Base-by-base conservation (phyloP, 2,329 filamentous ascomycete genomes). In the Colletotrichum magnum region DNA sequence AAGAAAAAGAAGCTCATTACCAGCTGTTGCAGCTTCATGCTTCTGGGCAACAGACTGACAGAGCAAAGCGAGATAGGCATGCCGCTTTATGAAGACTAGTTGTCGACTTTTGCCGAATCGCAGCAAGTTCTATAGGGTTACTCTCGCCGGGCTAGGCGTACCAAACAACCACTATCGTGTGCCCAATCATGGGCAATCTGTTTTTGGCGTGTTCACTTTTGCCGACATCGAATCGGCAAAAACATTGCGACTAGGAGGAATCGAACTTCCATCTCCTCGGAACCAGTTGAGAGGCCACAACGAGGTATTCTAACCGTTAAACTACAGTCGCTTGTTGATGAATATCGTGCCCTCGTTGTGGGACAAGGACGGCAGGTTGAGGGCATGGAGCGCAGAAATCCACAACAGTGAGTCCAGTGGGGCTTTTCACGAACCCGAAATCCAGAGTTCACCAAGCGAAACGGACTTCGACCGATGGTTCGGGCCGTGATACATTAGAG, bases 251-350 rank as follows among this genome's bases (percentile, higher is more conserved):
- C 53, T 48, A 39, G 53, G 47, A 64, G 65, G 59, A 64, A 68
- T 64, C 47, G 48, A 68, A 64, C 60, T 64, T 64, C 60, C 60
- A 64, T 68, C 65, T 68, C 45, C 18, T 64, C 53, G 60, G 60
- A 64, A 16, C 65, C 47, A 48, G 39, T 58, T 21, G 48, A 58
- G 65, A 68, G 65, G 65, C 26, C 60, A 68, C 65, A 68, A 64
- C 41, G 53, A 53, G 53, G 58, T 68, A 58, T 48, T 68, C 53
- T 58, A 48, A 58, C 48, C 60, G 53, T 53, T 68, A 58, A 64
- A 58, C 53, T 68, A 68, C 26, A 58, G 45, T 58, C 60, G 65
- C 65, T 15, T 53, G 7, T 28, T 13, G 60, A 58, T 53, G 16
- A 5, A 3, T 0, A 4, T 2, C 2, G 36, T n/a, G 10, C 15